Base-by-base conservation (phyloP, 2,329 filamentous ascomycete genomes). In the Fusarium anthophilum region DNA sequence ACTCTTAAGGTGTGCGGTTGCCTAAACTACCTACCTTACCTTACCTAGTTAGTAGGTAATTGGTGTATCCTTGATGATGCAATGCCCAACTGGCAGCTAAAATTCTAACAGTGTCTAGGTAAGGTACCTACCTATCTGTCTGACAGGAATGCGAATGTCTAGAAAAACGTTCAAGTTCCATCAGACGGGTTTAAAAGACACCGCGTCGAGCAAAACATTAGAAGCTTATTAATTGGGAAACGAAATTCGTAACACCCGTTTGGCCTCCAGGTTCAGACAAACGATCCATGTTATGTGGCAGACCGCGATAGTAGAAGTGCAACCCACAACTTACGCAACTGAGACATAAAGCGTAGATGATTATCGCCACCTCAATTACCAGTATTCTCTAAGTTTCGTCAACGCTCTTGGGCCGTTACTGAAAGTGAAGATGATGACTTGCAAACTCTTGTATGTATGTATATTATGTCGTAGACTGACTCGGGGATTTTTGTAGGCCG, bases 401-500 rank as follows among this genome's bases (percentile, higher is more conserved):
- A 26, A 28, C 17, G 38, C 26, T 26, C 24, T 24, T 38, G 24
- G 18, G 18, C 45, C 35, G 17, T 45, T 17, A n/a, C 26, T 26
- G 24, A 50, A 28, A 56, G 26, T 35, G 28, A 59, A 45, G 28
- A 55, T 15, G 41, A 43, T 43, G 37, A 56, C 41, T 44, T 51
- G 43, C 22, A 47, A 55, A 41, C 61, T 55, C 44, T 13, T 32
- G 43, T 35, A 35, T 35, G 32, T 15, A 35, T 35, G 32, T 32
- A 32, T 24, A 30, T 57, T 20, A 44, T 38, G n/a, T 41, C 35
- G 24, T 35, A 43, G 38, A 55, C 58, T 30, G 54, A 59, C 35
- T 61, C 59, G 60, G 72, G 44, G 47, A 65, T 45, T 72, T 64
- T 69, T 54, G 48, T 38, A 43, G 60, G 37, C 63, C 41, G 67